phyloP scores from a whole-genome alignment of 441 rosid species.

The Syzygium malaccense region DNA sequence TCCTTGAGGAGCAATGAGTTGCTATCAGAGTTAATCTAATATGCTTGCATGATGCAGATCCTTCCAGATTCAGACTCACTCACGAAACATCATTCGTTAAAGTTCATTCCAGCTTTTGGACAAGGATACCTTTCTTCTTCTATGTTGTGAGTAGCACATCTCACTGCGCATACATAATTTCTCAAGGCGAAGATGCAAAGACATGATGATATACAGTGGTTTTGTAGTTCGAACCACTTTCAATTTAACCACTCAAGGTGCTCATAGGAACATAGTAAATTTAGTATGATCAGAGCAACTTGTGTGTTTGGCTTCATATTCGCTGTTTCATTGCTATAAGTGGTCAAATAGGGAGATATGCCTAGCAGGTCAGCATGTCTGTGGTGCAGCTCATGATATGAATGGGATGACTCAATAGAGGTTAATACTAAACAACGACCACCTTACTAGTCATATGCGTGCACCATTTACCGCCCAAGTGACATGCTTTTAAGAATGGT shows the following conservation, averaged over 20 bases:
- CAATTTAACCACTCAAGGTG: not conserved
- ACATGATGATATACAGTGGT: not conserved
- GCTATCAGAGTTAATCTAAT: not conserved
- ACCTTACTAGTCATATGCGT: not conserved
- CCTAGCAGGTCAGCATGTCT: not conserved
- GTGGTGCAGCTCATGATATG: not conserved
- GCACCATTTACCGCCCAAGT: not conserved
- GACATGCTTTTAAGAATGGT: not conserved
- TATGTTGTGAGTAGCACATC: conserved; percentile 33
- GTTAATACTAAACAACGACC: not conserved
- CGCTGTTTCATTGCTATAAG: not conserved
- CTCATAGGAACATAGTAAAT: not conserved
- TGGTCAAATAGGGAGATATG: not conserved
- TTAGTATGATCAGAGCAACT: not conserved
- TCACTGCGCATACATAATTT: not conserved
- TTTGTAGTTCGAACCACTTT: not conserved
- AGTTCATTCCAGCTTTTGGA: conserved; percentile 93
- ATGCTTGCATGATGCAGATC: conserved; percentile 39
- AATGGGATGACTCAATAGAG: not conserved
- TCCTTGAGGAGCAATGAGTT: not conserved
- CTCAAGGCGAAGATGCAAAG: not conserved
- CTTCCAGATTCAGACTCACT: conserved; percentile 86
- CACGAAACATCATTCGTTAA: conserved; percentile 90
- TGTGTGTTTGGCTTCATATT: not conserved
- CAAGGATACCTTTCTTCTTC: conserved; percentile 77